These are phyloP conservation scores for Beauveria brongniartii DNA, from an alignment of 2,329 filamentous ascomycete genomes.

Conservation along the genomic window DNA sequence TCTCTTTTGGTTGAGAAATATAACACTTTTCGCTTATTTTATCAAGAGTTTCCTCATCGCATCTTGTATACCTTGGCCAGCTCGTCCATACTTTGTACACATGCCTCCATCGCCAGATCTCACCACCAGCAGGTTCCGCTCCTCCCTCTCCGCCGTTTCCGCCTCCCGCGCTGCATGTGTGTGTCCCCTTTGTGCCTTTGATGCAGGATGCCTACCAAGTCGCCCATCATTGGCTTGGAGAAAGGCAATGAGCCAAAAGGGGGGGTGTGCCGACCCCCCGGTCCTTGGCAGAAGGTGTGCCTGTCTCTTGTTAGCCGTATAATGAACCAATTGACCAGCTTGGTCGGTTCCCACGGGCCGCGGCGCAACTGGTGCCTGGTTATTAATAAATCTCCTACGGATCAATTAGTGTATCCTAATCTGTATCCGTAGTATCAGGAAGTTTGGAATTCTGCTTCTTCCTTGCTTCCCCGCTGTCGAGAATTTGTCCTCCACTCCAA, in stretches of 20 bases:
- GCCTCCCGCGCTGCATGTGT: neutral
- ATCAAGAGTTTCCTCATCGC: no score
- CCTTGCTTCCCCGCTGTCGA: neutral
- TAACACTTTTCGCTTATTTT: no score
- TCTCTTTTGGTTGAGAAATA: no score
- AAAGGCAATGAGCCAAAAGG: neutral
- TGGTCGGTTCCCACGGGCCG: neutral
- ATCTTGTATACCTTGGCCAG: neutral
- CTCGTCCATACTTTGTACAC: neutral
- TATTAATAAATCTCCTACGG: no score
- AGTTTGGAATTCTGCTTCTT: no score
- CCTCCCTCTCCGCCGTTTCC: neutral
- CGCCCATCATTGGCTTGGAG: neutral
- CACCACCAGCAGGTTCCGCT: neutral
- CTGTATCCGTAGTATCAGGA: no score
- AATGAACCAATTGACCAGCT: neutral
- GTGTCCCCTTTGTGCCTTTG: neutral
- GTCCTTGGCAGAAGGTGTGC: neutral
- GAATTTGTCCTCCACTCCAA: neutral
- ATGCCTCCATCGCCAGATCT: neutral
- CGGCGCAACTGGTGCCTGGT: neutral
- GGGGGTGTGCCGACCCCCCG: neutral
- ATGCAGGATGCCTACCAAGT: neutral
- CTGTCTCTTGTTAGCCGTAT: neutral
- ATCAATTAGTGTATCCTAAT: no score